phyloP scores from a whole-genome alignment of 768 basidiomycete species.

The Tricholoma matsutake region DNA sequence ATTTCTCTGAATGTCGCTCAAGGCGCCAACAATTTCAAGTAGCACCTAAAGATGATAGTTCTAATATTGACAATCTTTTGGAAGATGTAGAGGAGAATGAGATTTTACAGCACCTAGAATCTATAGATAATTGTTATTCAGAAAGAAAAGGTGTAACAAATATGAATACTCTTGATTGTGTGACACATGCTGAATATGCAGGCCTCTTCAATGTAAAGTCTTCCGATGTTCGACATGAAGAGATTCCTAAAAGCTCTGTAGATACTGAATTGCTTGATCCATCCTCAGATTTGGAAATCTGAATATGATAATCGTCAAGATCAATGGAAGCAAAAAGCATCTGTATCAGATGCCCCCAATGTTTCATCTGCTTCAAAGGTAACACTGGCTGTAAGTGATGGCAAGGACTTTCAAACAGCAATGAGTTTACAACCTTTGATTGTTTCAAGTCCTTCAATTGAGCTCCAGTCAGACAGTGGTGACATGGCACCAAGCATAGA shows the following conservation, averaged over 20 bases:
- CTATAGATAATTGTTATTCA: not conserved
- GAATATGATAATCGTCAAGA: not conserved
- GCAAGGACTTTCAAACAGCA: not conserved
- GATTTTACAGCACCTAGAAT: not conserved
- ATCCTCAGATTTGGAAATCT: not conserved
- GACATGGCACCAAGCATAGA: not conserved
- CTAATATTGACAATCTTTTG: not conserved
- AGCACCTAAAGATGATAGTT: conserved; percentile 4
- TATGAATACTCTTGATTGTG: not conserved
- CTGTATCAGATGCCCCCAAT: not conserved
- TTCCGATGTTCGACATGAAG: no score
- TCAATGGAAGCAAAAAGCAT: not conserved
- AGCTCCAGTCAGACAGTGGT: not conserved
- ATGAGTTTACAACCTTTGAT: not conserved
- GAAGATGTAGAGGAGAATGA: not conserved
- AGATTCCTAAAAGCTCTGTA: not conserved
- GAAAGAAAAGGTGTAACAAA: no score
- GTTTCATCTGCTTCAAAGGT: not conserved
- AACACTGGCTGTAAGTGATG: not conserved
- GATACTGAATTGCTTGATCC: not conserved
- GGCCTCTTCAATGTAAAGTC: not conserved
- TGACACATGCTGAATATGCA: not conserved
- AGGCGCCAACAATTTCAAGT: conserved; percentile 29
- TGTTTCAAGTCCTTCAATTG: not conserved
- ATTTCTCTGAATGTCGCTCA: conserved; percentile 7